Conservation (phyloP, 2,329 filamentous ascomycete genomes). For the Balansia obtecta region DNA sequence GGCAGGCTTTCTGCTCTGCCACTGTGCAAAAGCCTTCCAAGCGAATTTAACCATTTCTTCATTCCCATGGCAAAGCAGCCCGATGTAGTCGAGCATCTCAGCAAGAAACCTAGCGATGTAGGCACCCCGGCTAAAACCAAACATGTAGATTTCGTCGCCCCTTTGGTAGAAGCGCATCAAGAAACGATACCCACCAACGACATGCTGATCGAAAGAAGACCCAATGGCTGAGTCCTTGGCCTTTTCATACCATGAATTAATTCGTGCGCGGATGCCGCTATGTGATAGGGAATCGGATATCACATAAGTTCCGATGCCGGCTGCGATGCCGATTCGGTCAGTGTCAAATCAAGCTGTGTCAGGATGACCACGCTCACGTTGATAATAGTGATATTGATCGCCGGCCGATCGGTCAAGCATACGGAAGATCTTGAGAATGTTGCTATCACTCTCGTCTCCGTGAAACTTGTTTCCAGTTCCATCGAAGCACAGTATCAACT, state of each 20-base stretch:
- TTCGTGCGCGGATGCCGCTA: slow-evolving; percentile 40
- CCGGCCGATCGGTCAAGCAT: slow-evolving; percentile 52
- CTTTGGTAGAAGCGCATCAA: slow-evolving; percentile 61
- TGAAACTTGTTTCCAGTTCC: slow-evolving; percentile 53
- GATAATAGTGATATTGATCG: slow-evolving; percentile 53
- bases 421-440: slow-evolving; percentile 58
- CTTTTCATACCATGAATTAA: slow-evolving; percentile 57
- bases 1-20: slow-evolving; percentile 48
- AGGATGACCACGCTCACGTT: slow-evolving; percentile 32
- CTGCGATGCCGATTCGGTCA: slow-evolving; percentile 17
- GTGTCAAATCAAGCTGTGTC: background rate
- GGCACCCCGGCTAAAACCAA: slow-evolving; percentile 61
- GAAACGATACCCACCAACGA: slow-evolving; percentile 72
- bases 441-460: slow-evolving; percentile 50
- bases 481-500: slow-evolving; percentile 50
- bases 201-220: slow-evolving; percentile 69
- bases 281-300: slow-evolving; percentile 46
- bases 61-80: slow-evolving; percentile 67
- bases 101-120: slow-evolving; percentile 66
- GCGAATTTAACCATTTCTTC: slow-evolving; percentile 77
- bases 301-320: slow-evolving; percentile 64
- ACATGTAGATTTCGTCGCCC: slow-evolving; percentile 56
- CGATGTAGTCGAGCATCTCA: slow-evolving; percentile 76
- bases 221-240: slow-evolving; percentile 71
- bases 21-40: slow-evolving; percentile 69